phyloP scores from a whole-genome alignment of 768 basidiomycete species.

The Serendipita sp. region DNA sequence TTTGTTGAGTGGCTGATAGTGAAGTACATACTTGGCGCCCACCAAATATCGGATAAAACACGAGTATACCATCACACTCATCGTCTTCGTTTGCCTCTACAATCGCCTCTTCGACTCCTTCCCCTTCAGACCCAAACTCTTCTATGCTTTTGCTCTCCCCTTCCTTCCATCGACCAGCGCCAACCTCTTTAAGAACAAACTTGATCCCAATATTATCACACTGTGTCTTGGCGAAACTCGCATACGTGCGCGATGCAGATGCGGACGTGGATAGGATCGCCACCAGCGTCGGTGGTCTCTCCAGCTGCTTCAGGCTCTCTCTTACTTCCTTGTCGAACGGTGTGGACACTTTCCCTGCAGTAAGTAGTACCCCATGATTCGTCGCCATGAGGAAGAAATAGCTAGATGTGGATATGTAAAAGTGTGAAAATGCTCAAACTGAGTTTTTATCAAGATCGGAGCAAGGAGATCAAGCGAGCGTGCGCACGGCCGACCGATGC shows the following conservation, averaged over 20 bases:
- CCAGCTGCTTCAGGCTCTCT: slow-evolving; percentile 22
- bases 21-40: neutral
- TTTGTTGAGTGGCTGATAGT: neutral
- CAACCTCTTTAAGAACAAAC: slow-evolving; percentile 64
- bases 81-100: slow-evolving; percentile 86
- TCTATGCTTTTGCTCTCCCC: slow-evolving; percentile 13
- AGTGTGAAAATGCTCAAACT: neutral
- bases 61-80: slow-evolving; percentile 60
- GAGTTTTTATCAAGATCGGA: neutral
- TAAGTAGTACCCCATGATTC: slow-evolving; percentile 43
- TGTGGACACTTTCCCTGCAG: slow-evolving; percentile 59
- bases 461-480: neutral
- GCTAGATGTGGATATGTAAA: neutral
- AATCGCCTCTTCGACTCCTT: slow-evolving; percentile 91
- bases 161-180: slow-evolving; percentile 37
- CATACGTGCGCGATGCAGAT: slow-evolving; percentile 64
- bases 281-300: slow-evolving; percentile 54
- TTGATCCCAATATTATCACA: slow-evolving; percentile 78
- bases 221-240: slow-evolving; percentile 82
- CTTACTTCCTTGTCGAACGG: slow-evolving; percentile 59
- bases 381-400: neutral
- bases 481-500: too few relatives aligned
- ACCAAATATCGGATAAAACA: slow-evolving; percentile 6
- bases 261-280: slow-evolving; percentile 82
- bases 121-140: slow-evolving; percentile 46